These are phyloP conservation scores for Fusarium dimerum DNA, from an alignment of 2,329 filamentous ascomycete genomes.

Conservation along the genomic window DNA sequence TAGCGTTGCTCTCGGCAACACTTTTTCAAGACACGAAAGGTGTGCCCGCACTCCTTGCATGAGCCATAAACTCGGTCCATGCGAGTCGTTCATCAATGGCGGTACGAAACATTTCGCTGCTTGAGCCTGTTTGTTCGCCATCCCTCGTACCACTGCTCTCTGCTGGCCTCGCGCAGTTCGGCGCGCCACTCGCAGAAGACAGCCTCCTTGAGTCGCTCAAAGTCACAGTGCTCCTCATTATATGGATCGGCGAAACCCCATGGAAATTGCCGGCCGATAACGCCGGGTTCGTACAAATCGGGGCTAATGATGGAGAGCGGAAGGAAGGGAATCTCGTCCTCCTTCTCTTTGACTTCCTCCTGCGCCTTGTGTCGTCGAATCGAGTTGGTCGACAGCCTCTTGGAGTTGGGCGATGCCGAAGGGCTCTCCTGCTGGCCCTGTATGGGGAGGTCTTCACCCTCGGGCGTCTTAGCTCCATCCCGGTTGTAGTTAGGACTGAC, in stretches of 20 bases:
- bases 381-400: conserved; percentile 49
- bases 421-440: conserved; percentile 35
- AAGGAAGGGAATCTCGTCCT: conserved; percentile 66
- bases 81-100: conserved; percentile 32
- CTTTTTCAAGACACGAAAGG: conserved; percentile 1
- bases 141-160: conserved; percentile 92
- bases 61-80: conserved; percentile 1
- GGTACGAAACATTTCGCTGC: conserved; percentile 46
- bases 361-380: conserved; percentile 47
- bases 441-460: conserved; percentile 42
- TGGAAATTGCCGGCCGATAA: conserved; percentile 84
- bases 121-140: conserved; percentile 79
- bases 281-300: conserved; percentile 80
- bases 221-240: conserved; percentile 90
- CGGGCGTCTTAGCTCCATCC: conserved; percentile 24
- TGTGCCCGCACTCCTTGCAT: conserved; percentile 7
- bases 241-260: conserved; percentile 98
- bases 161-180: conserved; percentile 86
- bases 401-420: conserved; percentile 40
- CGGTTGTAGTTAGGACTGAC: conserved; percentile 19
- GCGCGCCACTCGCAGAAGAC: conserved; percentile 93
- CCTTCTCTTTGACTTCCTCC: conserved; percentile 50
- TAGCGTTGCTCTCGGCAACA: conserved; percentile 1
- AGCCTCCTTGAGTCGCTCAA: conserved; percentile 82
- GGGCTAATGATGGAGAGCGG: conserved; percentile 94